These are phyloP conservation scores for Spathaspora passalidarum DNA, from an alignment of 805 yeast species.

Conservation along the genomic window DNA sequence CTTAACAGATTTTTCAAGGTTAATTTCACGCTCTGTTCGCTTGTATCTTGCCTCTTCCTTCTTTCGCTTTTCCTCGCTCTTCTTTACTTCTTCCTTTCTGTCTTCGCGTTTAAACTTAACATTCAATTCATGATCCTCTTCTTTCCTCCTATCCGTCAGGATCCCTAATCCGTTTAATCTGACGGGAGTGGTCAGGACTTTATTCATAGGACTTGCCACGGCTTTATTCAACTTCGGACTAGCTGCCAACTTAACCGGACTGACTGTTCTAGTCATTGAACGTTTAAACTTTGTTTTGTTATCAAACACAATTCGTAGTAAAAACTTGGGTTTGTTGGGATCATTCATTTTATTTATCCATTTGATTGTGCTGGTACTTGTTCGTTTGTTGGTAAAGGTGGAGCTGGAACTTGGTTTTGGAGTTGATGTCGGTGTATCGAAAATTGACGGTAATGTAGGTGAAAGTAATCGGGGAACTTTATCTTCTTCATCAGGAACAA, in stretches of 20 bases:
- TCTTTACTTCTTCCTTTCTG: slow-evolving; percentile 2
- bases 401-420: not conserved
- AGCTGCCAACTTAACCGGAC: slow-evolving; percentile 5
- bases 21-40: slow-evolving; percentile 6
- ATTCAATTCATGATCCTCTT: not conserved
- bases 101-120: not conserved
- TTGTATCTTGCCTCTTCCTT: not conserved
- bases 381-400: slow-evolving; percentile 7
- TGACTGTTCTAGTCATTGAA: slow-evolving; percentile 1
- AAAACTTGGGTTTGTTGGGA: slow-evolving; percentile 14
- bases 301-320: slow-evolving; percentile 18
- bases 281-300: slow-evolving; percentile 15
- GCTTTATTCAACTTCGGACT: not conserved
- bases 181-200: no score
- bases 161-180: not conserved
- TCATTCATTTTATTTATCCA: slow-evolving; percentile 31
- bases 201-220: no score
- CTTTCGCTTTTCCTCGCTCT: slow-evolving; percentile 1
- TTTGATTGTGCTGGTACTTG: slow-evolving; percentile 10
- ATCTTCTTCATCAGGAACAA: not conserved
- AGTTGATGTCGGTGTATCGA: slow-evolving; percentile 11
- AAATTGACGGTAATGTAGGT: slow-evolving; percentile 32
- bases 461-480: slow-evolving; percentile 14
- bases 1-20: slow-evolving; percentile 4
- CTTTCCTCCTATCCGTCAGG: not conserved